Base-by-base conservation (phyloP, 75 land plant genomes). In the Isoetes taiwanensis region DNA sequence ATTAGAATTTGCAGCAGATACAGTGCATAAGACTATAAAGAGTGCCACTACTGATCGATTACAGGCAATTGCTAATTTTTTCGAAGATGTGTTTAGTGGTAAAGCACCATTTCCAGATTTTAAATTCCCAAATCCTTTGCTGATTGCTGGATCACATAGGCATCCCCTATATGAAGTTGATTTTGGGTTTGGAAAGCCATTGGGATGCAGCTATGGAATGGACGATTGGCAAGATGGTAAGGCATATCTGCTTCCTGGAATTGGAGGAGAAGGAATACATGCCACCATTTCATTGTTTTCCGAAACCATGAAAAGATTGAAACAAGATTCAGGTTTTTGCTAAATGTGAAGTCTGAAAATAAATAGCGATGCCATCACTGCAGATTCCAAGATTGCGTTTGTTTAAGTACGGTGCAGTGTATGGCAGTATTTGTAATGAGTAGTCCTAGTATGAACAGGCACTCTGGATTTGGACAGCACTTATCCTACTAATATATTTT, bases 171-270 rank as follows among this genome's bases (percentile, higher is more conserved):
- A 46, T 23, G 50, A 46, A 23, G 4, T 8, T 6, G 50, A 46
- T 23, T 46, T 46, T 16, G 50, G 50, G 25, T 46, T 46, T 16
- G 50, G 50, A 46, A 46, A n/a, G 50, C 50, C 50, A 19, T 16
- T 4, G 21, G 50, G 50, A 19, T 16, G 16, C 23, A 46, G 21
- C 5, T 46, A 19, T 16, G 50, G 50, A 4, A 46, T 23, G 12
- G 25, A 46, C 50, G 50, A 46, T 16, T 46, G 16, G 50, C 5
- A n/a, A 6, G 50, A 6, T 4, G 50, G 50, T 4, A 46, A 46
- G 50, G 25, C 23, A 5, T 46, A 46, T 16, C 50, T 46, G 12
- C 23, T 46, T 46, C 50, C 50, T 6, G n/a, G n/a, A n/a, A n/a
- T n/a, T n/a, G n/a, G n/a, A n/a, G n/a, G n/a, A n/a, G n/a, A n/a